Conservation (phyloP, 2,329 filamentous ascomycete species). For the Cladosporium sp. region DNA sequence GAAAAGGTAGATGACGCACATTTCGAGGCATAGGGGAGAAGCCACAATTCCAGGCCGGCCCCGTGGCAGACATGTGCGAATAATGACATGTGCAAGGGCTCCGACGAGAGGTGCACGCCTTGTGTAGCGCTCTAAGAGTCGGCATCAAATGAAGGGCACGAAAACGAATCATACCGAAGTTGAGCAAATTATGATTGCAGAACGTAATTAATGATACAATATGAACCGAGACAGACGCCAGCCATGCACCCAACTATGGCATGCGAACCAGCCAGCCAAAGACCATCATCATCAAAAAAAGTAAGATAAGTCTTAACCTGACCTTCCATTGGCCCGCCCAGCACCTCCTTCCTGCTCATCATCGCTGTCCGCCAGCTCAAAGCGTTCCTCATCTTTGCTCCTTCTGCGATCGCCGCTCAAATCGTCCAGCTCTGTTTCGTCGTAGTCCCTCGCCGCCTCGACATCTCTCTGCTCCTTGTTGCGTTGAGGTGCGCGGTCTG, state of each 20-base stretch:
- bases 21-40: too few relatives aligned
- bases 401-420: slow-evolving; percentile 29
- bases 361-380: slow-evolving; percentile 14
- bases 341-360: slow-evolving; percentile 13
- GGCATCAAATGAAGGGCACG: too few relatives aligned
- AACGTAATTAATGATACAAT: neutral
- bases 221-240: neutral
- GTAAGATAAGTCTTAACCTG: neutral
- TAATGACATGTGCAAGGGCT: too few relatives aligned
- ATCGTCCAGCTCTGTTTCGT: slow-evolving; percentile 57
- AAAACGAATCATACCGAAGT: too few relatives aligned
- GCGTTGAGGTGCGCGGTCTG: slow-evolving; percentile 31
- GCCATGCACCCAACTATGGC: neutral
- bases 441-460: slow-evolving; percentile 56
- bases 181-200: too few relatives aligned
- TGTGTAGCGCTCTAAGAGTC: too few relatives aligned
- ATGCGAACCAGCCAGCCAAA: neutral
- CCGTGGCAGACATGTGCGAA: too few relatives aligned
- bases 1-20: too few relatives aligned
- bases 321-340: slow-evolving; percentile 6
- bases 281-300: neutral
- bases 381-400: slow-evolving; percentile 9
- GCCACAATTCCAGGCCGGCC: too few relatives aligned
- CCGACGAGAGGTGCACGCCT: too few relatives aligned
- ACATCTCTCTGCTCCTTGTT: slow-evolving; percentile 44